Evolutionary conservation across 2,329 filamentous ascomycete genomes (phyloP).

Genomic region (Penicillium rolfsii): DNA sequence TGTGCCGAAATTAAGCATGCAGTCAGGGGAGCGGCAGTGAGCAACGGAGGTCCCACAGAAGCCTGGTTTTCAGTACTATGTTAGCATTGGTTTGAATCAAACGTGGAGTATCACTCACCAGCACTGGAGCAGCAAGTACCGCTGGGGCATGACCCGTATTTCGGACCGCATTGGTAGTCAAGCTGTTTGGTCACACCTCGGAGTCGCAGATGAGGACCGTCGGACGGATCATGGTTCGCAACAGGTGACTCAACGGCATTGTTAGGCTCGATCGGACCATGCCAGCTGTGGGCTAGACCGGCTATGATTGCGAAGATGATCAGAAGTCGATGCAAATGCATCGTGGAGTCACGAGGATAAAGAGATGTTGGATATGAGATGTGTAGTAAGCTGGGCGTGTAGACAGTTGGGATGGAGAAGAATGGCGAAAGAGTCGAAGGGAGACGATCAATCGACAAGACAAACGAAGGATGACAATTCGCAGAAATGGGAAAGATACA

Average conservation of each 20-base stretch:
- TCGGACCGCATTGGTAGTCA: constrained; percentile 41
- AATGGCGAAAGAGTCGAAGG: neutral
- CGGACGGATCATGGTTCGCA: neutral
- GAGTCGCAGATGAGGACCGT: constrained; percentile 12
- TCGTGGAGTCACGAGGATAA: constrained; percentile 21
- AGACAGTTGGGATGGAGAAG: neutral
- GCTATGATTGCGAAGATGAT: constrained; percentile 16
- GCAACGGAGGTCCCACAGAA: constrained; percentile 43
- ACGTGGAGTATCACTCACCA: constrained; percentile 31
- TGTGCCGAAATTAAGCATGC: constrained; percentile 43
- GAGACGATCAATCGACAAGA: neutral
- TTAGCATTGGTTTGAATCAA: neutral
- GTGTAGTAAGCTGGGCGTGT: constrained; percentile 26
- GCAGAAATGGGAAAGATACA: constrained; percentile 3
- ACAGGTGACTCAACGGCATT: too few species aligned
- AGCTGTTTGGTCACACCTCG: constrained; percentile 22
- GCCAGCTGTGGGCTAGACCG: constrained; percentile 13
- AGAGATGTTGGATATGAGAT: constrained; percentile 24
- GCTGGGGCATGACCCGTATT: constrained; percentile 38
- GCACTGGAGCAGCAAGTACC: constrained; percentile 45
- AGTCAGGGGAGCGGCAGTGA: constrained; percentile 48
- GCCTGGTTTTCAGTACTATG: constrained; percentile 29
- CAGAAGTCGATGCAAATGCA: constrained; percentile 28
- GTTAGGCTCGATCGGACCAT: neutral
- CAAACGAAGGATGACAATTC: neutral